Evolutionary conservation across 2,329 filamentous ascomycete genomes (phyloP).

Genomic region (Trichoderma breve): DNA sequence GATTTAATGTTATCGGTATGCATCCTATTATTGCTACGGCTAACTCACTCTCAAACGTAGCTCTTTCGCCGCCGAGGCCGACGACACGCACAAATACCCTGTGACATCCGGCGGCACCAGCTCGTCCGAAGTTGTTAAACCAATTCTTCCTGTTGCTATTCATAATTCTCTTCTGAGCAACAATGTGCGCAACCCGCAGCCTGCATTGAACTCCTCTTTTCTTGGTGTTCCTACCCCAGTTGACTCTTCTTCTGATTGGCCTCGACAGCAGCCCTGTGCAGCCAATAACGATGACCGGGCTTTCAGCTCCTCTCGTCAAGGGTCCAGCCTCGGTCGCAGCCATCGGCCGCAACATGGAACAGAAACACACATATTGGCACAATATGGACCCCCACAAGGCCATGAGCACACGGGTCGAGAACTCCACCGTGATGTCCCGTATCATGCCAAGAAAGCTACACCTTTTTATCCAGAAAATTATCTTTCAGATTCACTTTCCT

Average conservation of each 20-base stretch:
- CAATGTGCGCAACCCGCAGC: not conserved
- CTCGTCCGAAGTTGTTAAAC: not conserved
- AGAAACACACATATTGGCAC: not conserved
- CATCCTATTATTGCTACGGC: not conserved
- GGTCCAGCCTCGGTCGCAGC: not conserved
- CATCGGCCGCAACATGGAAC: not conserved
- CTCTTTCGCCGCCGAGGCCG: not conserved
- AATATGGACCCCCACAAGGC: not conserved
- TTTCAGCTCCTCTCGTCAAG: not conserved
- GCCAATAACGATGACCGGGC: not conserved
- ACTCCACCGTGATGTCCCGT: not conserved
- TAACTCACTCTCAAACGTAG: not conserved
- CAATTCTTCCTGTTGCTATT: not conserved
- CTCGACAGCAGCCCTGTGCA: not conserved
- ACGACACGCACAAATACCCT: not conserved
- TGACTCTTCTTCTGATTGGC: conserved; percentile 5
- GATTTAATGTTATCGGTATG: not conserved
- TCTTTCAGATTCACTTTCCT: not conserved
- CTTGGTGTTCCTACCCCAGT: not conserved
- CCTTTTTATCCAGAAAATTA: not conserved
- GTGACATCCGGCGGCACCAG: not conserved
- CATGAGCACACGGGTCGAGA: not conserved
- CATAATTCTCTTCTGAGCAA: not conserved
- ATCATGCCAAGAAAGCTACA: not conserved
- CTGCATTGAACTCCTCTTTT: not conserved